Percentiles rank a stretch among this genome's conserved stretches.
These are phyloP conservation scores for Apiospora malaysiana DNA, from an alignment of 2,329 filamentous ascomycete genomes.

Conservation along the genomic window DNA sequence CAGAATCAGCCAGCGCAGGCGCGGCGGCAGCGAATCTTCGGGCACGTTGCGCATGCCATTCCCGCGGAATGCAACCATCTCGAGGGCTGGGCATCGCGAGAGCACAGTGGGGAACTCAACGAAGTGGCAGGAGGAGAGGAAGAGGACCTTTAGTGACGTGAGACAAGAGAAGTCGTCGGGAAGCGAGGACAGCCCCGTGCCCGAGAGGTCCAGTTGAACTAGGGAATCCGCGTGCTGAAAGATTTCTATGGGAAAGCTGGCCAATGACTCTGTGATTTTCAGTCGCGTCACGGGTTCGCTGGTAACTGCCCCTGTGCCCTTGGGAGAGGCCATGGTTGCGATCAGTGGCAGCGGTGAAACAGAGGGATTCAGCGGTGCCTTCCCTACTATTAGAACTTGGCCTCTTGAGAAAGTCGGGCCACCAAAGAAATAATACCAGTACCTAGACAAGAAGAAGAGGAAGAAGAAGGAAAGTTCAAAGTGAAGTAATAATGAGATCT, in stretches of 20 bases:
- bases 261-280: constrained; percentile 43
- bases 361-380: neutral
- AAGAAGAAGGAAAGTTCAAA: neutral
- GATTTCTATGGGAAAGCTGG: constrained; percentile 47
- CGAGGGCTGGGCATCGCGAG: constrained; percentile 49
- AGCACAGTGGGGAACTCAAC: constrained; percentile 48
- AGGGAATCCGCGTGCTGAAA: constrained; percentile 48
- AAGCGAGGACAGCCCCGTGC: constrained; percentile 47
- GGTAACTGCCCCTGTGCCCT: neutral
- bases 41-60: constrained; percentile 52
- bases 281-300: constrained; percentile 36
- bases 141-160: constrained; percentile 51
- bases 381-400: neutral
- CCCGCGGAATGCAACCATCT: constrained; percentile 55
- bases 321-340: neutral
- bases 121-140: constrained; percentile 54
- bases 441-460: neutral
- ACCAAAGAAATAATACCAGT: neutral
- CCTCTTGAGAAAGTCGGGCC: neutral
- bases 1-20: constrained; percentile 54
- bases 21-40: constrained; percentile 48
- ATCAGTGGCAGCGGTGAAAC: neutral
- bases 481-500: neutral
- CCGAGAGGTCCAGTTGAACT: constrained; percentile 55
- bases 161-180: constrained; percentile 46